phyloP scores from a whole-genome alignment of 345 rosid genomes.

The Atalantia buxifolia region DNA sequence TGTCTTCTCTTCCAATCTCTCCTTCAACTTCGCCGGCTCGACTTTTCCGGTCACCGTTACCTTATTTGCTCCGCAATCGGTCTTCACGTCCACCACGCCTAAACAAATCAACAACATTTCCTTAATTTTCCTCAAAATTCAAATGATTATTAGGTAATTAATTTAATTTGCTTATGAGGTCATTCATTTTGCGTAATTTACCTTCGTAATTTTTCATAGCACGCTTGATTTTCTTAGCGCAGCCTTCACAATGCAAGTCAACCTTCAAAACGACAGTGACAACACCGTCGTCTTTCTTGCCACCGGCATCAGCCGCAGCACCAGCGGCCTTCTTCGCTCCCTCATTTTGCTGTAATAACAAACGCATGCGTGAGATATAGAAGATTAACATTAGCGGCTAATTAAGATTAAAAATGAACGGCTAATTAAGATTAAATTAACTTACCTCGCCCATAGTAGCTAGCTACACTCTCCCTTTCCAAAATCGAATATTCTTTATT shows the following conservation, averaged over 20 bases:
- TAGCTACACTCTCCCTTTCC: not conserved
- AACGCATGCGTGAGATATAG: not conserved
- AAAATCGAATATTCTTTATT: not conserved
- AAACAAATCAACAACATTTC: not conserved
- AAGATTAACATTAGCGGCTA: not conserved
- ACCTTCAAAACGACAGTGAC: constrained; percentile 53
- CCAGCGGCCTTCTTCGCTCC: constrained; percentile 40
- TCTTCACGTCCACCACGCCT: constrained; percentile 72
- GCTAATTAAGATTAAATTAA: not conserved
- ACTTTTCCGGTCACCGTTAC: constrained; percentile 73
- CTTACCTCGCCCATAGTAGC: constrained; percentile 54
- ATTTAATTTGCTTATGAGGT: no score
- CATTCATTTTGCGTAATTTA: constrained; percentile 9
- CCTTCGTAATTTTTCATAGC: constrained; percentile 44
- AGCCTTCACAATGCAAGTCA: constrained; percentile 90
- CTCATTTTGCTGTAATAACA: constrained; percentile 28
- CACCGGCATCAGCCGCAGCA: constrained; percentile 36
- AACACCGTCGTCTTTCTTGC: constrained; percentile 41
- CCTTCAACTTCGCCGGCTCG: constrained; percentile 50
- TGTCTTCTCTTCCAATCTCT: constrained; percentile 29
- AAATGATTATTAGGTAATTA: not conserved
- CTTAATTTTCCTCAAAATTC: not conserved
- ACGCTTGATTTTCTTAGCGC: constrained; percentile 65
- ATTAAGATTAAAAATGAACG: not conserved
- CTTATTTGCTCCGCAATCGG: constrained; percentile 49